These are phyloP conservation scores for Athelia psychrophila DNA, from an alignment of 1,284 basidiomycete species.

Conservation along the genomic window DNA sequence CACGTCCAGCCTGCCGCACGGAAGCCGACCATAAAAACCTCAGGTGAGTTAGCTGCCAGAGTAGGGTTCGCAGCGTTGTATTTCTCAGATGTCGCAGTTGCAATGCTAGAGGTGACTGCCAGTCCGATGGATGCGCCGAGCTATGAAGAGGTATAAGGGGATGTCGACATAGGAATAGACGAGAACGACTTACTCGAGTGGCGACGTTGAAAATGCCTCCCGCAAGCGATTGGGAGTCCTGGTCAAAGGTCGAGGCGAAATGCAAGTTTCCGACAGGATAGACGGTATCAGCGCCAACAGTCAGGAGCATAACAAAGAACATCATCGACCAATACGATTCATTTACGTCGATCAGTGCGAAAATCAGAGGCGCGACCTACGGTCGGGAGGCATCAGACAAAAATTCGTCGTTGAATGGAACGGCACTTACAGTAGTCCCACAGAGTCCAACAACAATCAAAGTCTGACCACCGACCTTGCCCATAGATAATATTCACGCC, in stretches of 20 bases:
- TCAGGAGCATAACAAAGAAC: constrained; percentile 28
- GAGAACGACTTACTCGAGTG: constrained; percentile 21
- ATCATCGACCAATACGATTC: constrained; percentile 29
- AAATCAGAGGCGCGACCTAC: constrained; percentile 28
- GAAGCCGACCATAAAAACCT: constrained; percentile 32
- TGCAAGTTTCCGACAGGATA: constrained; percentile 34
- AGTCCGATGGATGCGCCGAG: constrained; percentile 33
- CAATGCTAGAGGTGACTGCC: constrained; percentile 28
- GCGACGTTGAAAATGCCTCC: constrained; percentile 36
- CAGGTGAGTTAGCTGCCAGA: constrained; percentile 17
- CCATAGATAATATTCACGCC: constrained; percentile 26
- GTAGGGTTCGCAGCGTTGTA: constrained; percentile 20
- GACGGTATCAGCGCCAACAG: constrained; percentile 26
- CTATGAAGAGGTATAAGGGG: constrained; percentile 12
- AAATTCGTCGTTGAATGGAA: background rate
- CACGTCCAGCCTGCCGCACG: constrained; percentile 30
- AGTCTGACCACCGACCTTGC: constrained; percentile 22
- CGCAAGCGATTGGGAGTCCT: constrained; percentile 32
- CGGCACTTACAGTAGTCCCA: constrained; percentile 22
- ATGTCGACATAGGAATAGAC: background rate
- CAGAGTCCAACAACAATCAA: constrained; percentile 25
- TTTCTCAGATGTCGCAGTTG: constrained; percentile 23
- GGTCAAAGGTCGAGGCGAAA: constrained; percentile 26
- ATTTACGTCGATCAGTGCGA: constrained; percentile 27
- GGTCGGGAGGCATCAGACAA: background rate